These are phyloP conservation scores for Tolypocladium inflatum DNA, from an alignment of 2,329 filamentous ascomycete species.

Conservation along the genomic window DNA sequence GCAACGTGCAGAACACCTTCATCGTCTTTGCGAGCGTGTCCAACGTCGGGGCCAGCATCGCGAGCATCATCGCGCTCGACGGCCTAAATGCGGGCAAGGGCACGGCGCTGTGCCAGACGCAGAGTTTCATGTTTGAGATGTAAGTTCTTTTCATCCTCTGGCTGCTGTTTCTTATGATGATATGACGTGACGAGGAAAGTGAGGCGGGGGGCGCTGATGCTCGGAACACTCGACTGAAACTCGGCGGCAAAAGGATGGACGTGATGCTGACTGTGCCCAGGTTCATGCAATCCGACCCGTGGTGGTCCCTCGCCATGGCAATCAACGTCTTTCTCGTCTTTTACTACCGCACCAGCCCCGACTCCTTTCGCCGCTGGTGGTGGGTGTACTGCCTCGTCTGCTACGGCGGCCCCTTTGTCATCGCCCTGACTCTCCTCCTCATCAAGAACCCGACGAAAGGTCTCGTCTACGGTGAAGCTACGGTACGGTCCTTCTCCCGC, in stretches of 20 bases:
- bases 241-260: constrained; percentile 11
- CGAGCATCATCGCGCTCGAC: constrained; percentile 61
- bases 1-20: constrained; percentile 52
- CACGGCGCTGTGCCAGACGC: constrained; percentile 50
- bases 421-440: constrained; percentile 56
- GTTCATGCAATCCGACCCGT: constrained; percentile 69
- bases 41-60: constrained; percentile 50
- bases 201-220: not conserved
- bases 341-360: constrained; percentile 49
- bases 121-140: constrained; percentile 57
- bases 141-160: constrained; percentile 30
- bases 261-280: constrained; percentile 38
- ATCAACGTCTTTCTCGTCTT: constrained; percentile 68
- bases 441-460: constrained; percentile 29
- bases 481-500: constrained; percentile 27
- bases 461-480: constrained; percentile 45
- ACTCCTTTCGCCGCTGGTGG: constrained; percentile 62
- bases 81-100: constrained; percentile 45
- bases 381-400: constrained; percentile 62
- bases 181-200: not conserved
- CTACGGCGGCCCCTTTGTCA: constrained; percentile 62
- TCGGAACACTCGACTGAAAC: not conserved
- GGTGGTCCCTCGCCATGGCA: constrained; percentile 77
- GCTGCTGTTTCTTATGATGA: constrained; percentile 20
- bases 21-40: constrained; percentile 52